Evolutionary conservation across 495 filamentous ascomycete species (phyloP).

Genomic region (Trichoderma reesei): DNA sequence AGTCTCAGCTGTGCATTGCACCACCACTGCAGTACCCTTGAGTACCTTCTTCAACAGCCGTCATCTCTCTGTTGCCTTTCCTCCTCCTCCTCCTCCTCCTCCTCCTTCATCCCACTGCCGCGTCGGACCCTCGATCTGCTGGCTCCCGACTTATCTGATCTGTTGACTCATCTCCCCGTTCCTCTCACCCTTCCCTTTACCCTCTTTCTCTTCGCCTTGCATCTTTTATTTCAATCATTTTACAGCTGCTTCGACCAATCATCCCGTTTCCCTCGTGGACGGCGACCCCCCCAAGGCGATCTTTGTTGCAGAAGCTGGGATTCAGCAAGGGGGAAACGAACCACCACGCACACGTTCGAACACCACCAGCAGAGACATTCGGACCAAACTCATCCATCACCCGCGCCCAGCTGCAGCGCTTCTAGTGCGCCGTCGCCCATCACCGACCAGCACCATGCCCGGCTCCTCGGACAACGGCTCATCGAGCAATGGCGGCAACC

Average conservation of each 20-base stretch:
- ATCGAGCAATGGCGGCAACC: conserved; percentile 8
- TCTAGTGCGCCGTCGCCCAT: background rate
- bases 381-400: background rate
- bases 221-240: background rate
- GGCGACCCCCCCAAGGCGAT: background rate
- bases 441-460: conserved; percentile 25
- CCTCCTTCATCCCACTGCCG: no score
- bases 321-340: background rate
- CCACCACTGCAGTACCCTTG: no score
- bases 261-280: background rate
- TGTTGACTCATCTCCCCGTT: background rate
- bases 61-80: background rate
- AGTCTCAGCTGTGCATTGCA: background rate
- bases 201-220: background rate
- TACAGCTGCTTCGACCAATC: background rate
- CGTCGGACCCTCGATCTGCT: no score
- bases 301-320: background rate
- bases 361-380: background rate
- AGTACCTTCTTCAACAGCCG: background rate
- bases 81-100: background rate
- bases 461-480: conserved; percentile 25
- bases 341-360: background rate
- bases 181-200: background rate
- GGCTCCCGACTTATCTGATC: background rate
- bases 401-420: background rate